These are phyloP conservation scores for Epicoccum sorghinum DNA, from an alignment of 2,329 filamentous ascomycete genomes.

Conservation along the genomic window DNA sequence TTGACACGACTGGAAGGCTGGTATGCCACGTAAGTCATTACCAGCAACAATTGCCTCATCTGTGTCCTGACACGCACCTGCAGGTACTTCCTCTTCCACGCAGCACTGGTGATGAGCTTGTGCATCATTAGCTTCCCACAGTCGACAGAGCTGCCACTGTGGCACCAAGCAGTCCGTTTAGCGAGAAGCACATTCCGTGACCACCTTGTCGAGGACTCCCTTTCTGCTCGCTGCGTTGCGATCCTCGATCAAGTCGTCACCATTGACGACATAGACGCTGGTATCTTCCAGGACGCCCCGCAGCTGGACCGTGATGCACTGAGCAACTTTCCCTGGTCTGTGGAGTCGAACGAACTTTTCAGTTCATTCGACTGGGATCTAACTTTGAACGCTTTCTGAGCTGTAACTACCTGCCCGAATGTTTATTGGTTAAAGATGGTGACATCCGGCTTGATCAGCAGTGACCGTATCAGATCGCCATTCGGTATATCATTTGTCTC, in stretches of 20 bases:
- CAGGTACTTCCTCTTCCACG: slow-evolving; percentile 35
- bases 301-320: slow-evolving; percentile 27
- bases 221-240: slow-evolving; percentile 33
- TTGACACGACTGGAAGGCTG: slow-evolving; percentile 32
- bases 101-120: slow-evolving; percentile 31
- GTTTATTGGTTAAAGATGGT: slow-evolving; percentile 23
- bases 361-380: slow-evolving; percentile 34
- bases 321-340: slow-evolving; percentile 33
- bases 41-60: background rate
- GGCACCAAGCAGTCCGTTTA: slow-evolving; percentile 30
- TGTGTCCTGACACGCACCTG: background rate
- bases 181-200: slow-evolving; percentile 30
- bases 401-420: too few species aligned
- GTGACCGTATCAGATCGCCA: slow-evolving; percentile 29
- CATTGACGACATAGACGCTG: slow-evolving; percentile 23
- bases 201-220: slow-evolving; percentile 28
- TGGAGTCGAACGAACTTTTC: slow-evolving; percentile 34
- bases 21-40: slow-evolving; percentile 33
- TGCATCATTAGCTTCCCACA: slow-evolving; percentile 35
- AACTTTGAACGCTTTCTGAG: slow-evolving; percentile 24
- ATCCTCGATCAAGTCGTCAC: slow-evolving; percentile 34
- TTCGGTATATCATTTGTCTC: slow-evolving; percentile 36
- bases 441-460: slow-evolving; percentile 28
- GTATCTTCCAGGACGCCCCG: slow-evolving; percentile 24
- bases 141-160: slow-evolving; percentile 19